Conservation (phyloP, 2,329 filamentous ascomycete genomes). For the Raffaelea ambrosiae region DNA sequence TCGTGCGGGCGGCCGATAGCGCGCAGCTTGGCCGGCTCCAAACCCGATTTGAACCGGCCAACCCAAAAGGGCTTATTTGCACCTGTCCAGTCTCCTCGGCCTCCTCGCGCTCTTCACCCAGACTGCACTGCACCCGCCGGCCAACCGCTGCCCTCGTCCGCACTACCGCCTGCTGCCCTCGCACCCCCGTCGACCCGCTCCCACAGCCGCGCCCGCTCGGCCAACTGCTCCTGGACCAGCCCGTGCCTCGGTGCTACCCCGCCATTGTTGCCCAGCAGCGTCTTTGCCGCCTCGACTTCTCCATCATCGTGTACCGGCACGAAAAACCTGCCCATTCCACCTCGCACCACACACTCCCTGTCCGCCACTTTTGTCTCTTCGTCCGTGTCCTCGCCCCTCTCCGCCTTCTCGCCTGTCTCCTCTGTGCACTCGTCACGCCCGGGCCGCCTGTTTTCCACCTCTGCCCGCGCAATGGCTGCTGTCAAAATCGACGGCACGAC, state of each 20-base stretch:
- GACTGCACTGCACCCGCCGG: constrained; percentile 7
- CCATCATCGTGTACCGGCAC: too few relatives aligned
- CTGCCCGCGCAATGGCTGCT: constrained; percentile 64
- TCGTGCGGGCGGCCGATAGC: constrained; percentile 7
- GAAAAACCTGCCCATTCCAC: too few relatives aligned
- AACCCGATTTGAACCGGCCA: constrained; percentile 11
- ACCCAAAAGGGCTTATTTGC: not conserved
- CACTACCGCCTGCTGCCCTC: not conserved
- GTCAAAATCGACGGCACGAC: constrained; percentile 92
- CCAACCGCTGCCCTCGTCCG: not conserved
- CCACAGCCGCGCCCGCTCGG: too few relatives aligned
- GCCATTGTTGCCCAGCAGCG: not conserved
- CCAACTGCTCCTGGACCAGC: too few relatives aligned
- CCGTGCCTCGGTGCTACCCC: not conserved
- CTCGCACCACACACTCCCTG: not conserved
- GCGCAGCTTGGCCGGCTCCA: constrained; percentile 5
- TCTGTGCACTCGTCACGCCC: not conserved
- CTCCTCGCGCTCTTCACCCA: not conserved
- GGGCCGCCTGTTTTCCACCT: constrained; percentile 32
- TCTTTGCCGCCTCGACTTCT: not conserved
- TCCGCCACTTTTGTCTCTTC: not conserved
- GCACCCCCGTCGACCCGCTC: not conserved
- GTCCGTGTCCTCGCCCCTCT: not conserved
- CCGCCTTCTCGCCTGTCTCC: not conserved
- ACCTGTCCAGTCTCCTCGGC: too few relatives aligned